Conservation (phyloP, 2,329 filamentous ascomycete genomes). For the Beauveria sp. region DNA sequence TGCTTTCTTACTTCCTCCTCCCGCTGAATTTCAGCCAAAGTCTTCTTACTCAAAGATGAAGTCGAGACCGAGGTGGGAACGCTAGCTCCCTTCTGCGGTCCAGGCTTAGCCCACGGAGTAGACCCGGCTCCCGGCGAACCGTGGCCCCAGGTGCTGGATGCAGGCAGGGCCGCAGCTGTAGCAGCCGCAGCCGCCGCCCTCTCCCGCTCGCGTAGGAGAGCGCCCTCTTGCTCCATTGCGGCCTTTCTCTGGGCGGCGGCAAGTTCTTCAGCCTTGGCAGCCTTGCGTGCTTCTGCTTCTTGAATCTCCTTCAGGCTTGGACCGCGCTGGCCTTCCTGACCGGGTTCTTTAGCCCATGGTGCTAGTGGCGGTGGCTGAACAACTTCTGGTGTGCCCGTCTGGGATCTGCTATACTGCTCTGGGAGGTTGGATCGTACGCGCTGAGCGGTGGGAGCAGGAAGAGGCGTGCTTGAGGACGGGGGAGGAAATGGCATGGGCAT, state of each 20-base stretch:
- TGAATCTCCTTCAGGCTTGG: constrained; percentile 96
- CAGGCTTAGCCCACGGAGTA: constrained; percentile 62
- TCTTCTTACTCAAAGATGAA: constrained; percentile 61
- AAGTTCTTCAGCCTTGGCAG: constrained; percentile 77
- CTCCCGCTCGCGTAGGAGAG: constrained; percentile 51
- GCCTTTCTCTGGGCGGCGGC: constrained; percentile 71
- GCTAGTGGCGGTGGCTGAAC: constrained; percentile 65
- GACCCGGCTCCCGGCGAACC: constrained; percentile 61
- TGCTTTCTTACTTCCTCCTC: constrained; percentile 90
- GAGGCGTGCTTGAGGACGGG: constrained; percentile 69
- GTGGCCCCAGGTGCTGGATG: constrained; percentile 82
- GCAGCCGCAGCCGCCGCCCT: constrained; percentile 45
- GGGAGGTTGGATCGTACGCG: constrained; percentile 77
- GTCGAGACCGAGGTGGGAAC: constrained; percentile 5
- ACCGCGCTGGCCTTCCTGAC: constrained; percentile 63
- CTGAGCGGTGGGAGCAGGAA: constrained; percentile 84
- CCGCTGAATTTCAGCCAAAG: constrained; percentile 88
- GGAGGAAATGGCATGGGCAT: constrained; percentile 71
- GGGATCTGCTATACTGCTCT: constrained; percentile 63
- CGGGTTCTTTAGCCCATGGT: constrained; percentile 87
- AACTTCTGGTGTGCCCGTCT: constrained; percentile 66
- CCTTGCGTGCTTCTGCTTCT: constrained; percentile 87
- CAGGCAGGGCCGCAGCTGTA: constrained; percentile 72
- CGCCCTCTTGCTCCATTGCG: constrained; percentile 70
- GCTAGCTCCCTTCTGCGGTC: constrained; percentile 33